phyloP scores from a whole-genome alignment of 1,284 basidiomycete species.

The Takashimella tepidaria region DNA sequence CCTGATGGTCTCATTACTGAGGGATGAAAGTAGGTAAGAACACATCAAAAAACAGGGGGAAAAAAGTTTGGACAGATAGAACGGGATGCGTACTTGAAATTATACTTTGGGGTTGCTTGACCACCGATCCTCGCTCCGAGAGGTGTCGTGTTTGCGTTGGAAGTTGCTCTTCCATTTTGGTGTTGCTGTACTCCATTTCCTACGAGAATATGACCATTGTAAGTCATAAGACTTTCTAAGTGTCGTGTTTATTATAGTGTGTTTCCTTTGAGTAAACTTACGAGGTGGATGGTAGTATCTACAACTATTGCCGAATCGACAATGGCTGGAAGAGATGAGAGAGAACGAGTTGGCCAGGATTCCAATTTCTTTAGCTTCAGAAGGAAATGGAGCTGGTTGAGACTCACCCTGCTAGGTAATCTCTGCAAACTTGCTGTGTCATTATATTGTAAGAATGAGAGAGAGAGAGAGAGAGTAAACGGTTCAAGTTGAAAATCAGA shows the following conservation, averaged over 20 bases:
- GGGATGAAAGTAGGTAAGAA: neutral
- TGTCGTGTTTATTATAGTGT: too few species aligned
- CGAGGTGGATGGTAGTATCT: constrained; percentile 35
- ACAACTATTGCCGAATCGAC: constrained; percentile 35
- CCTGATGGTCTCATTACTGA: constrained; percentile 33
- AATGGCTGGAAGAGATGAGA: constrained; percentile 18
- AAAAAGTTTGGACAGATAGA: too few species aligned
- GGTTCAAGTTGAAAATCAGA: too few species aligned
- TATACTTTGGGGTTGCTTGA: too few species aligned
- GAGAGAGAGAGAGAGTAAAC: neutral
- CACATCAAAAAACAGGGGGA: neutral
- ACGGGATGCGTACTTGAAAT: constrained; percentile 43
- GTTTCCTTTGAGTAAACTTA: too few species aligned
- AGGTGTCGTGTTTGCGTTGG: constrained; percentile 17
- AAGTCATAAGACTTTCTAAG: too few species aligned
- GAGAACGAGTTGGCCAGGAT: too few species aligned
- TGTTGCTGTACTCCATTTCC: too few species aligned
- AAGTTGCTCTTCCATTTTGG: too few species aligned
- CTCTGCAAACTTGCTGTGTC: constrained; percentile 19
- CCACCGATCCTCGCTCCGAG: constrained; percentile 10
- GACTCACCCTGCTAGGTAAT: constrained; percentile 23
- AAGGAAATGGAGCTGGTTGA: neutral
- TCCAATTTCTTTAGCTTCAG: too few species aligned
- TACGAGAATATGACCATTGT: too few species aligned
- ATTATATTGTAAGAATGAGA: neutral